These are phyloP conservation scores for Plasmodium ovale DNA, from an alignment of 169 alveolate species.

Conservation along the genomic window DNA sequence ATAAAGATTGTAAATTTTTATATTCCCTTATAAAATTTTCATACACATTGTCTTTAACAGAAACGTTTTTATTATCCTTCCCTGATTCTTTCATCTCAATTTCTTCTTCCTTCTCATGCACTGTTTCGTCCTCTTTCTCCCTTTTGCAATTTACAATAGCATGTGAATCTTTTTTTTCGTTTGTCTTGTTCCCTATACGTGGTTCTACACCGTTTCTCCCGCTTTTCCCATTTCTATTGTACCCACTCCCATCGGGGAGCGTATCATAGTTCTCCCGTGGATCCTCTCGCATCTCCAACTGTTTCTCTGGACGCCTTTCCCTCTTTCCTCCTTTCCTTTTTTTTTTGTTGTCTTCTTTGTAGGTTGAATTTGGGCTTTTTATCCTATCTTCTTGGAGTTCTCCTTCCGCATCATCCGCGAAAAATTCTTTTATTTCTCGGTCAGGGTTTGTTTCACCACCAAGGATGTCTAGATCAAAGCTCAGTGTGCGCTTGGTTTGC, in stretches of 20 bases:
- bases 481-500: too few species aligned
- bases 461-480: too few species aligned
- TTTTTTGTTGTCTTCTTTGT: too few species aligned
- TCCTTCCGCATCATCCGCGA: too few species aligned
- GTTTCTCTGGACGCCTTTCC: too few species aligned
- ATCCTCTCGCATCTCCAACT: too few species aligned
- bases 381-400: too few species aligned
- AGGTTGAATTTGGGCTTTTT: too few species aligned
- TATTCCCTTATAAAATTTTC: constrained; percentile 67
- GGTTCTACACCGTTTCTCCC: neutral
- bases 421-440: too few species aligned
- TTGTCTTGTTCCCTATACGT: too few species aligned
- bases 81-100: neutral
- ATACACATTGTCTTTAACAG: constrained; percentile 55
- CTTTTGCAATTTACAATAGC: neutral
- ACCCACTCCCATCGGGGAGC: neutral
- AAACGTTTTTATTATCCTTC: neutral
- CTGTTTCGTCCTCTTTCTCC: neutral
- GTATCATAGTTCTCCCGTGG: neutral
- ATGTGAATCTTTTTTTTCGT: neutral
- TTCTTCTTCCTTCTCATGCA: neutral
- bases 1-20: constrained; percentile 55
- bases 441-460: too few species aligned
- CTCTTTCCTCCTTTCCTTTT: too few species aligned
- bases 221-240: neutral